Conservation (phyloP, 2,329 filamentous ascomycete species). For the Aureobasidium melanogenum region DNA sequence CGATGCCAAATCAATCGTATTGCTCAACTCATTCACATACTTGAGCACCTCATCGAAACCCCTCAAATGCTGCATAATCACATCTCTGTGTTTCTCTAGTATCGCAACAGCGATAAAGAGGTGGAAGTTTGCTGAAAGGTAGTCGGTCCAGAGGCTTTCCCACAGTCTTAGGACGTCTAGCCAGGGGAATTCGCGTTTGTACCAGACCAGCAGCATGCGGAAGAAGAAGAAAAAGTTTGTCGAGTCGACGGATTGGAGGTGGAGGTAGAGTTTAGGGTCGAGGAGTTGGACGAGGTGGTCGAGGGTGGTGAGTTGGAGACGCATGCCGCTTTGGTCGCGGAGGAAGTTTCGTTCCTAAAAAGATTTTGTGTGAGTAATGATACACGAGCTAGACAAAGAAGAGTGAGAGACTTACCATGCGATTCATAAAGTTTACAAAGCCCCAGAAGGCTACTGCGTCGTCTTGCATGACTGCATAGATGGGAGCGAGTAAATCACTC, state of each 20-base stretch:
- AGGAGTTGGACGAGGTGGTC: constrained; percentile 95
- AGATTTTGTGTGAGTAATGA: background rate
- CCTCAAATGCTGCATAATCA: constrained; percentile 89
- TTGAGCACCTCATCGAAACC: constrained; percentile 97
- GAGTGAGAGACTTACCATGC: constrained; percentile 60
- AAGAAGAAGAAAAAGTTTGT: constrained; percentile 99
- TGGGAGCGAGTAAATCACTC: constrained; percentile 90
- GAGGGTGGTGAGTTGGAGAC: constrained; percentile 77
- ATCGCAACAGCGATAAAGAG: constrained; percentile 91
- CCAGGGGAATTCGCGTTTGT: constrained; percentile 95
- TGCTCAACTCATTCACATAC: constrained; percentile 94
- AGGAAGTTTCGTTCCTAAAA: constrained; percentile 82
- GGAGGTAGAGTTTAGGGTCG: constrained; percentile 87
- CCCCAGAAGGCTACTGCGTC: constrained; percentile 96
- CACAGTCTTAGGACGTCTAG: constrained; percentile 76
- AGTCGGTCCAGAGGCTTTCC: constrained; percentile 94
- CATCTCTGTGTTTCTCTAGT: constrained; percentile 75
- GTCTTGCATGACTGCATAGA: constrained; percentile 96
- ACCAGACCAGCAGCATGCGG: constrained; percentile 97
- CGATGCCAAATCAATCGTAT: constrained; percentile 80
- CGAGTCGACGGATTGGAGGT: constrained; percentile 81
- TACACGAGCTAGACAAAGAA: background rate
- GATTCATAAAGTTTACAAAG: constrained; percentile 91
- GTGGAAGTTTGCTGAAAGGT: constrained; percentile 79
- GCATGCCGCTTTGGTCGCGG: constrained; percentile 93